These are phyloP conservation scores for Lantana camara DNA, from an alignment of 257 asterid species.

Conservation along the genomic window DNA sequence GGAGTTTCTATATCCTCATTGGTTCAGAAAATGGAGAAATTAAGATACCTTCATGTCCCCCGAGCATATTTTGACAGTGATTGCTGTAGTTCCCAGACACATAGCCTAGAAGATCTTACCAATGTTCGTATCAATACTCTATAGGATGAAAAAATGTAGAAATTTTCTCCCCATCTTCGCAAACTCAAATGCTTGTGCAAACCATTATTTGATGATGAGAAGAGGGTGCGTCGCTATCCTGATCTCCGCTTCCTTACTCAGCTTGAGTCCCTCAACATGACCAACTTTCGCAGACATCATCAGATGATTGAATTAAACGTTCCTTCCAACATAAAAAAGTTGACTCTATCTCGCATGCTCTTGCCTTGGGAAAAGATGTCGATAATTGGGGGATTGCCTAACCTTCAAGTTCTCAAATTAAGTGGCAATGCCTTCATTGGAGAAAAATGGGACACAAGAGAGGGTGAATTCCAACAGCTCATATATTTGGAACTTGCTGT, in stretches of 20 bases:
- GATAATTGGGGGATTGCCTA: constrained; percentile 4
- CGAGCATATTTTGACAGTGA: neutral
- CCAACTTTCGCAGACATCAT: neutral
- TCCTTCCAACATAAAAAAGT: constrained; percentile 24
- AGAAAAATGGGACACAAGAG: constrained; percentile 22
- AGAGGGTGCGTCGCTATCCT: neutral
- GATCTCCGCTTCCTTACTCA: neutral
- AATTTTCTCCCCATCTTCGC: neutral
- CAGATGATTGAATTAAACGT: neutral
- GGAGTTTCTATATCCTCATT: neutral
- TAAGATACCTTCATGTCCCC: neutral
- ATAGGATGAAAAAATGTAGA: neutral
- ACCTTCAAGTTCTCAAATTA: constrained; percentile 23
- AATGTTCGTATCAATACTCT: too few species aligned
- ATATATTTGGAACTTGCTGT: too few species aligned
- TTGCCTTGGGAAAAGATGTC: constrained; percentile 23
- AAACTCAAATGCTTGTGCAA: neutral
- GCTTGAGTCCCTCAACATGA: neutral
- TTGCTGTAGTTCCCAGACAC: neutral
- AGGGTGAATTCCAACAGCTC: neutral
- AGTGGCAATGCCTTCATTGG: neutral
- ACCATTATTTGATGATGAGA: neutral
- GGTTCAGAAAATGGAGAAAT: neutral
- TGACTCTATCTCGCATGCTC: neutral
- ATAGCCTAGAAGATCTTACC: neutral